Base-by-base conservation (phyloP, 2,329 filamentous ascomycete species). In the Neocatenulostroma microsporum region DNA sequence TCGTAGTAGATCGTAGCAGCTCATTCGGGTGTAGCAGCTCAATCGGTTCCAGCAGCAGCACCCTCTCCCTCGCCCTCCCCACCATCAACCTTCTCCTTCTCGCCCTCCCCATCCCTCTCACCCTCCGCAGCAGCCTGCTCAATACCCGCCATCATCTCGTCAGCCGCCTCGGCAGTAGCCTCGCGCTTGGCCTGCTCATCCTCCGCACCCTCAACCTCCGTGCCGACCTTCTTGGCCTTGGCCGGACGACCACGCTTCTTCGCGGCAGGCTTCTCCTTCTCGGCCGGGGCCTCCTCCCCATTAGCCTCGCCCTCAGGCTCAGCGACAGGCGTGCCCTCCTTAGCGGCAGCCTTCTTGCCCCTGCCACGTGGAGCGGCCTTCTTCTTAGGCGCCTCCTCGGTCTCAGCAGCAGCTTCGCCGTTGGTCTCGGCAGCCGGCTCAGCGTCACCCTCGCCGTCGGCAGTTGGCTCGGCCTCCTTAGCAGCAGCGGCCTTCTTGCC, bases 171-270 rank as follows among this genome's bases (percentile, higher is more conserved):
- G 15, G 15, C 30, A 32, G 27, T 10, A 15, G 14, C 10, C 8
- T 30, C 4, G 4, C 12, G n/a, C n/a, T n/a, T n/a, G n/a, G n/a
- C 27, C 5, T 9, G 14, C 4, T 32, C 17, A 10, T 32, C 30
- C 11, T 8, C 15, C 12, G 11, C 30, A 5, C 21, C 31, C 31
- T 25, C 31, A 12, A 34, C 15, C 20, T 24, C 20, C n/a, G 21
- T 17, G 13, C 9, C 20, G 20, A 12, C 21, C 20, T 32, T 32
- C 17, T 32, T 24, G 25, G n/a, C 31, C 10, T 17, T 34, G 21
- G 20, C n/a, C 7, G 18, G 18, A 9, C 31, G 31, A 8, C 31
- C 31, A 15, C 18, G 18, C 31, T 34, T 34, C 19, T 34, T 34
- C 18, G 19, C 8, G 13, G 13, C 29, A 17, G 5, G 4, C 10